phyloP scores from a whole-genome alignment of 2,329 filamentous ascomycete genomes.

The Penicillium sp. region DNA sequence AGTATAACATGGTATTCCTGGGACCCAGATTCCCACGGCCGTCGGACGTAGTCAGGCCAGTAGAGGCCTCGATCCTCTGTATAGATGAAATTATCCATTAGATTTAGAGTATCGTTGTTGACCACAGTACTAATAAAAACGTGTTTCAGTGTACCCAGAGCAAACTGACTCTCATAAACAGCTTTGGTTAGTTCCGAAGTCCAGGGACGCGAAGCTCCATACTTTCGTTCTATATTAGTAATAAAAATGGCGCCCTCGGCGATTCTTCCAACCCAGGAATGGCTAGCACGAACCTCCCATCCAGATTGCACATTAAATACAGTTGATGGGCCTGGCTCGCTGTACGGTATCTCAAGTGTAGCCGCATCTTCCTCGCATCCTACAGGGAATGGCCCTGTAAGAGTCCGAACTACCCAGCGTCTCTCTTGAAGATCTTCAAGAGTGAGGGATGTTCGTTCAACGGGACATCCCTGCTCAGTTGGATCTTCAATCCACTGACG shows the following conservation, averaged over 20 bases:
- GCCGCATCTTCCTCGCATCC: background rate
- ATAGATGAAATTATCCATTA: background rate
- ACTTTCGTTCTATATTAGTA: background rate
- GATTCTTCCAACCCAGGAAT: background rate
- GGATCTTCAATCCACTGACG: background rate
- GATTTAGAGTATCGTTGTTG: background rate
- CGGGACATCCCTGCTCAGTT: background rate
- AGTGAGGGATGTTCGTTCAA: background rate
- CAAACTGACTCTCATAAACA: background rate
- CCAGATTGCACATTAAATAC: background rate
- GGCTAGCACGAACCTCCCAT: background rate
- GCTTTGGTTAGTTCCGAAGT: background rate
- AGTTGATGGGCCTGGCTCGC: background rate
- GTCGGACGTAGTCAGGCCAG: background rate
- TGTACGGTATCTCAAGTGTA: background rate
- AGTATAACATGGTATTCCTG: conserved; percentile 6
- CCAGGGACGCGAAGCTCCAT: background rate
- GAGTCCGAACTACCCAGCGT: background rate
- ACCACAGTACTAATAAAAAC: background rate
- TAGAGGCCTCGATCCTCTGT: background rate
- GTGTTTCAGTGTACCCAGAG: background rate
- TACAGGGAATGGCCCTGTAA: background rate
- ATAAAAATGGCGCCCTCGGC: background rate
- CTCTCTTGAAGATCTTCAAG: background rate
- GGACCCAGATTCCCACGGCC: conserved; percentile 2